phyloP scores from a whole-genome alignment of 768 basidiomycete genomes.

The Coprinopsis cinerea region DNA sequence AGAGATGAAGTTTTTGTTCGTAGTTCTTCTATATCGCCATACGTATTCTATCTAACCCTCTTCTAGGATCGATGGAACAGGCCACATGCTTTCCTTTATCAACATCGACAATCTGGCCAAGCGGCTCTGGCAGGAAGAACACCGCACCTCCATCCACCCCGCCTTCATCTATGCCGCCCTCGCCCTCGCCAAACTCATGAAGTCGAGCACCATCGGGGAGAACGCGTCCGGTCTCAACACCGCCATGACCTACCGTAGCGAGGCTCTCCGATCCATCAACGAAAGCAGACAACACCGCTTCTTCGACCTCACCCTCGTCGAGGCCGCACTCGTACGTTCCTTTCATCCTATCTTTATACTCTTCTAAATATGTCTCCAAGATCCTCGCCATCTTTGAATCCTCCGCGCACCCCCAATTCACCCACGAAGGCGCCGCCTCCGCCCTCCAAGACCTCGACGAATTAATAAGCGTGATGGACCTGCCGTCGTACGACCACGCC shows the following conservation, averaged over 20 bases:
- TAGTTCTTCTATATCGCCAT: no score
- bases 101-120: slow-evolving; percentile 50
- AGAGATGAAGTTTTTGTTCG: slow-evolving; percentile 26
- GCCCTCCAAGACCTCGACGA: slow-evolving; percentile 58
- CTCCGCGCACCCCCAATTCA: slow-evolving; percentile 64
- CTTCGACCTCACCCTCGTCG: slow-evolving; percentile 61
- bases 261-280: not conserved
- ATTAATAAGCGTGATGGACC: slow-evolving; percentile 49
- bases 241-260: not conserved
- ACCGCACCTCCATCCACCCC: slow-evolving; percentile 58
- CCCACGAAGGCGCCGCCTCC: slow-evolving; percentile 43
- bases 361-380: slow-evolving; percentile 25
- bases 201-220: slow-evolving; percentile 61
- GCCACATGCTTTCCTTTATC: slow-evolving; percentile 66
- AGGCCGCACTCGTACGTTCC: slow-evolving; percentile 56
- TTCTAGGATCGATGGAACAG: slow-evolving; percentile 54
- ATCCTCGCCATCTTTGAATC: slow-evolving; percentile 75
- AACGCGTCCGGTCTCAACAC: slow-evolving; percentile 46
- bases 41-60: no score
- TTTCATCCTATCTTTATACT: not conserved
- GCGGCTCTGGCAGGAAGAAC: slow-evolving; percentile 44
- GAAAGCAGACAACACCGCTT: slow-evolving; percentile 22
- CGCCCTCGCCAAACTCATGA: slow-evolving; percentile 67
- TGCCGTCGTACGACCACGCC: slow-evolving; percentile 51
- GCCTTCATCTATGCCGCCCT: slow-evolving; percentile 62